Evolutionary conservation across 2,329 filamentous ascomycete species (phyloP).

Genomic region (Fragosphaeria purpurea): DNA sequence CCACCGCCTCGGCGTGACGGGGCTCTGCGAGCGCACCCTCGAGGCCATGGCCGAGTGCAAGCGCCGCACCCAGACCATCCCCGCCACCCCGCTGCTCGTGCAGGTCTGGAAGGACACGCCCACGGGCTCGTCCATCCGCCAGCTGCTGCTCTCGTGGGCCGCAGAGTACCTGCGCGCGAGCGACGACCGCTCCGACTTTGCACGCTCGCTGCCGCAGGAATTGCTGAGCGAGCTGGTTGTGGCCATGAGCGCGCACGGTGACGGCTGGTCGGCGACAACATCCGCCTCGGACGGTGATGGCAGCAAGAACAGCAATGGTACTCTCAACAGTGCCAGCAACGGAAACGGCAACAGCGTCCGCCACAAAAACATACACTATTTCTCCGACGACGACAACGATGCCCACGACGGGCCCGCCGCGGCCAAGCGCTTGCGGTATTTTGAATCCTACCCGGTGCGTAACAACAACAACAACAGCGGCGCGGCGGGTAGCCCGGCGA

Average conservation of each 20-base stretch:
- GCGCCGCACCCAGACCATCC: conserved; percentile 42
- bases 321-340: not conserved
- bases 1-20: conserved; percentile 39
- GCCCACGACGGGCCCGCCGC: conserved; percentile 19
- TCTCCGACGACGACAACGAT: conserved; percentile 34
- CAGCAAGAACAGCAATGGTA: too few species aligned
- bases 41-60: conserved; percentile 48
- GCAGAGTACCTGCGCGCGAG: conserved; percentile 54
- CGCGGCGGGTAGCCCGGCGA: not conserved
- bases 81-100: conserved; percentile 47
- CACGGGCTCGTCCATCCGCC: conserved; percentile 48
- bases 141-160: conserved; percentile 50
- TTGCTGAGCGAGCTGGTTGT: conserved; percentile 54
- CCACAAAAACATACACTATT: conserved; percentile 36
- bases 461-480: not conserved
- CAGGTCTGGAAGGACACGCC: conserved; percentile 54
- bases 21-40: conserved; percentile 46
- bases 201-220: conserved; percentile 50
- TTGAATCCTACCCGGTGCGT: conserved; percentile 18
- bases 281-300: too few species aligned
- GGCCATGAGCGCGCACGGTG: conserved; percentile 40
- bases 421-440: conserved; percentile 31
- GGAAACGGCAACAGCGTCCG: conserved; percentile 13
- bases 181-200: conserved; percentile 46
- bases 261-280: conserved; percentile 26